Evolutionary conservation across 306 rosid species (phyloP).

Genomic region (Acacia acuminata): DNA sequence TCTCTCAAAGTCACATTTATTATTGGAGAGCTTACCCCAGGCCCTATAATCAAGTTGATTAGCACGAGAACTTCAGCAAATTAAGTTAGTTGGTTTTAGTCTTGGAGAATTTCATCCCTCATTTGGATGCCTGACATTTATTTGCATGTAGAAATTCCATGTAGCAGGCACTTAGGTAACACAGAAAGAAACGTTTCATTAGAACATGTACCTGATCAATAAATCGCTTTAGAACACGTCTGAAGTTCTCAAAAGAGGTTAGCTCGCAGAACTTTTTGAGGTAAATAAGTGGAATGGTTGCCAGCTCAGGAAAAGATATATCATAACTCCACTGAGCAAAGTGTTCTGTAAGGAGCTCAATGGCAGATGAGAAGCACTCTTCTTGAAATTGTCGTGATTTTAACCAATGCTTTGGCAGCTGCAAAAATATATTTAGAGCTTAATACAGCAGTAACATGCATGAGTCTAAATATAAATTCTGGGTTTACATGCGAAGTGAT

Average conservation of each 20-base stretch:
- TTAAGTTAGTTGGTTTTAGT: neutral
- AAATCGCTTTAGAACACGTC: conserved; percentile 72
- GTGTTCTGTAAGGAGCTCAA: conserved; percentile 80
- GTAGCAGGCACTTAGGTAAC: neutral
- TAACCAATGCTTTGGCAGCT: conserved; percentile 90
- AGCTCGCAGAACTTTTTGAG: conserved; percentile 68
- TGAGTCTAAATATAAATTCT: conserved; percentile 7
- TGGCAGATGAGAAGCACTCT: conserved; percentile 71
- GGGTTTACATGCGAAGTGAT: conserved; percentile 7
- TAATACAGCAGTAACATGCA: conserved; percentile 25
- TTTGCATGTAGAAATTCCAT: conserved; percentile 11
- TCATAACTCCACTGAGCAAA: conserved; percentile 86
- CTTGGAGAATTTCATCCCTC: no score
- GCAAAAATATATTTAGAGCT: conserved; percentile 35
- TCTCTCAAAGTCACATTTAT: no score
- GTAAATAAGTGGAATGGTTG: conserved; percentile 70
- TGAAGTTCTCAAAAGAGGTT: conserved; percentile 69
- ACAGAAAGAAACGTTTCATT: conserved; percentile 10
- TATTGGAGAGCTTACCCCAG: neutral
- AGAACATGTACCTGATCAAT: conserved; percentile 75
- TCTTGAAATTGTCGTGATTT: conserved; percentile 78
- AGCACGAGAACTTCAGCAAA: neutral
- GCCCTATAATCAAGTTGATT: neutral
- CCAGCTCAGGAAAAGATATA: conserved; percentile 89
- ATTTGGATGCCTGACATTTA: neutral